These are phyloP conservation scores for Fomitopsis schrenkii DNA, from an alignment of 1,284 basidiomycete species.

Conservation along the genomic window DNA sequence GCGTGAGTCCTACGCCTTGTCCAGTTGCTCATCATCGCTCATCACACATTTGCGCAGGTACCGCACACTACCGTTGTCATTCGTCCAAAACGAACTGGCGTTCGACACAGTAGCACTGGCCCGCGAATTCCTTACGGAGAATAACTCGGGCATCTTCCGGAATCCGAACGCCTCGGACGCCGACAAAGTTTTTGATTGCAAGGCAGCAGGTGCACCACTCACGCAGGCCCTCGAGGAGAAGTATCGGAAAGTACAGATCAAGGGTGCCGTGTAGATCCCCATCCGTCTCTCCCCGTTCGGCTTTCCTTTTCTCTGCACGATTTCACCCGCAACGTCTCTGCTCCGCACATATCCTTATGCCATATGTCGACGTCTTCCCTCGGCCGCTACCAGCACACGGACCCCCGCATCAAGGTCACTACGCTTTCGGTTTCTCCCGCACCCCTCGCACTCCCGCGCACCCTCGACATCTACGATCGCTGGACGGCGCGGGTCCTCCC, in stretches of 20 bases:
- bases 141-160: constrained; percentile 69
- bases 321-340: neutral
- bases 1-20: constrained; percentile 56
- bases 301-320: neutral
- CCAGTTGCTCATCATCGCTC: constrained; percentile 5
- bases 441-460: neutral
- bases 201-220: constrained; percentile 47
- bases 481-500: neutral
- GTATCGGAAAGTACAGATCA: constrained; percentile 74
- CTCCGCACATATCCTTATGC: neutral
- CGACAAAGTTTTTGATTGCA: constrained; percentile 69
- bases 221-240: constrained; percentile 64
- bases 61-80: constrained; percentile 69
- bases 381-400: neutral
- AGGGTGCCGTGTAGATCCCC: constrained; percentile 43
- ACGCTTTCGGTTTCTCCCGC: too few species aligned
- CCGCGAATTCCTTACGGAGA: constrained; percentile 68
- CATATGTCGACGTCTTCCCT: neutral
- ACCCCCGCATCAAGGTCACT: neutral
- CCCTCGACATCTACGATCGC: neutral
- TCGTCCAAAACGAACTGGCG: constrained; percentile 79
- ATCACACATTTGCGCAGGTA: constrained; percentile 54
- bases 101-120: constrained; percentile 71
- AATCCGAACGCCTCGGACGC: constrained; percentile 56
- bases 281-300: neutral